Evolutionary conservation across 345 rosid genomes (phyloP).

Genomic region (Sonneratia alba): DNA sequence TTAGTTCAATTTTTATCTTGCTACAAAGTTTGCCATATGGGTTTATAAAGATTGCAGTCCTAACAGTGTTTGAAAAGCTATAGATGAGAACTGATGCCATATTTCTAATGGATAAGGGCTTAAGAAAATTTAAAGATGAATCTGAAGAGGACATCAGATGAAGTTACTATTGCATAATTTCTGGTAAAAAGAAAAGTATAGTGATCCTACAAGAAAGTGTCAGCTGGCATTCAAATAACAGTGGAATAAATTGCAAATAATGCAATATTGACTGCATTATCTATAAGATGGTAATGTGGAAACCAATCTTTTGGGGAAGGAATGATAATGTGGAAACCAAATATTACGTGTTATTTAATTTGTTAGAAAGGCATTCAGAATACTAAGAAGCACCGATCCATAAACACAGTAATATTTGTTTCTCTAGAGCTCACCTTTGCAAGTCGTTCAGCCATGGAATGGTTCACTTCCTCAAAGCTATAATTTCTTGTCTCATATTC

Average conservation of each 20-base stretch:
- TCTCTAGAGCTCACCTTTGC: constrained; percentile 47
- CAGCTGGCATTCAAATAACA: neutral
- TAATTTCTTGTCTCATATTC: constrained; percentile 89
- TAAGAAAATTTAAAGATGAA: neutral
- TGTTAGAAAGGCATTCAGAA: neutral
- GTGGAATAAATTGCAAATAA: neutral
- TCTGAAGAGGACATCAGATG: neutral
- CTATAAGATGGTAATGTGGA: neutral
- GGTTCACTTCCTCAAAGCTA: constrained; percentile 92
- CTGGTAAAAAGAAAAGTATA: neutral
- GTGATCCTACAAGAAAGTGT: neutral
- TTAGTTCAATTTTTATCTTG: neutral
- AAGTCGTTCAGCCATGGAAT: constrained; percentile 69
- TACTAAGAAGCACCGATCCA: neutral
- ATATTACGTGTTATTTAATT: neutral
- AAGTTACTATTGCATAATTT: neutral
- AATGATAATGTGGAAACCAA: neutral
- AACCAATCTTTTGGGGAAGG: too few species aligned
- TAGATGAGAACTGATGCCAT: neutral
- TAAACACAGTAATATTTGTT: too few species aligned
- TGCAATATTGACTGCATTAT: neutral
- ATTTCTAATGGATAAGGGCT: neutral
- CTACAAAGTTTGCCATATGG: neutral
- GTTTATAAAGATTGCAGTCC: neutral
- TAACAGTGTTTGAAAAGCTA: neutral